These are phyloP conservation scores for Botrytis sinoallii DNA, from an alignment of 2,329 filamentous ascomycete genomes.

Conservation along the genomic window DNA sequence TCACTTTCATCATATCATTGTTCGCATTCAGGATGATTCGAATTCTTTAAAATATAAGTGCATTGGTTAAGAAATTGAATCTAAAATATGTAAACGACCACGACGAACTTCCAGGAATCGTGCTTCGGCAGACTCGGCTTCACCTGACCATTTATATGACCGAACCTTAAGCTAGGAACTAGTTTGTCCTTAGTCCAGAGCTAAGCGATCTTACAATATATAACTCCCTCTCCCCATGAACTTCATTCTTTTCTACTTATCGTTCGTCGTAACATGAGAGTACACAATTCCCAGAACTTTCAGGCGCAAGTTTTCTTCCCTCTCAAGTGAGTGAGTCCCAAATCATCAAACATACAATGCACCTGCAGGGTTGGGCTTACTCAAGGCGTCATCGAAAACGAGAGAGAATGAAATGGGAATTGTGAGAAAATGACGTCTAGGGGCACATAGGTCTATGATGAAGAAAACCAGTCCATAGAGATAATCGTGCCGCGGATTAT, in stretches of 20 bases:
- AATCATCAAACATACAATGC: not conserved
- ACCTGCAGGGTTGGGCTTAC: not conserved
- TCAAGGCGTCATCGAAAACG: not conserved
- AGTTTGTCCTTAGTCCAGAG: not conserved
- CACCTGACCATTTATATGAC: not conserved
- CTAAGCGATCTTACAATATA: not conserved
- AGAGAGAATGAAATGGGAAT: not conserved
- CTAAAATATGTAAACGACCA: not conserved
- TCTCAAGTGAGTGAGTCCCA: not conserved
- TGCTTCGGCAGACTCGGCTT: not conserved
- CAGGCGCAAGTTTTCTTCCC: not conserved
- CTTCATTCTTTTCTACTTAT: not conserved
- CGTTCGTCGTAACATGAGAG: not conserved
- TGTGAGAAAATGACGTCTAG: not conserved
- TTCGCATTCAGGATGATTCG: not conserved
- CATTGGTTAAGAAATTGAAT: not conserved
- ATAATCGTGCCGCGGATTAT: not conserved
- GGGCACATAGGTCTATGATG: not conserved
- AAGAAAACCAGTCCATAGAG: not conserved
- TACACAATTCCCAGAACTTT: not conserved
- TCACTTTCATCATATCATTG: not conserved
- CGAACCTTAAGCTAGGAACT: not conserved
- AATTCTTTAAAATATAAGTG: fast-evolving
- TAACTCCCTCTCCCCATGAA: not conserved
- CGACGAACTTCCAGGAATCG: not conserved